A percentile compares a stretch with the other conserved stretches of the same genome.
Conservation (phyloP, 306 rosid genomes). For the Heteromeles arbutifolia region DNA sequence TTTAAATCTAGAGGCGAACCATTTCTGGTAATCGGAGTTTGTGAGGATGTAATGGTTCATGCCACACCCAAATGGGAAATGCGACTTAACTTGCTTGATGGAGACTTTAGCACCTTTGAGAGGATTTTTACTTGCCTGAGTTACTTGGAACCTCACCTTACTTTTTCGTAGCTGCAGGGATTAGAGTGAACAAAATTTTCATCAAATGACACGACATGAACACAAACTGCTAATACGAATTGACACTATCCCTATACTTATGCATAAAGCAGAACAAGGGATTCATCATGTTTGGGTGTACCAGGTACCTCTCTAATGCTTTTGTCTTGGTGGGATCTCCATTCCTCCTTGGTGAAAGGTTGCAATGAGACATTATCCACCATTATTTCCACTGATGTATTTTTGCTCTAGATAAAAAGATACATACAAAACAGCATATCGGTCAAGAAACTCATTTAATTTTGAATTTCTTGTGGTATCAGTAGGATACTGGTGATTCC, state of each 20-base stretch:
- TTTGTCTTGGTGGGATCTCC: slow-evolving; percentile 61
- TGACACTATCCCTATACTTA: background rate
- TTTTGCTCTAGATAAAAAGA: slow-evolving; percentile 33
- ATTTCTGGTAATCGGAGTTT: slow-evolving; percentile 41
- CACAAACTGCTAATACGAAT: background rate
- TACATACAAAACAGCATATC: background rate
- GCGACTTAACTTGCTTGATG: slow-evolving; percentile 28
- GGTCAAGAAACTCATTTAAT: background rate
- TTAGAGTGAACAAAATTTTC: background rate
- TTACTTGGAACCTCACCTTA: slow-evolving; percentile 44
- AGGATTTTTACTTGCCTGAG: slow-evolving; percentile 27
- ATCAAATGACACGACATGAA: background rate
- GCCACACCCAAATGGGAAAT: slow-evolving; percentile 61
- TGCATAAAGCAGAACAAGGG: background rate
- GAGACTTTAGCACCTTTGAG: slow-evolving; percentile 35
- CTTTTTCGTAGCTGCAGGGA: slow-evolving; percentile 50
- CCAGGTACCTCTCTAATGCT: slow-evolving; percentile 52
- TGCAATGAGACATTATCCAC: slow-evolving; percentile 55
- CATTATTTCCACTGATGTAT: slow-evolving; percentile 48
- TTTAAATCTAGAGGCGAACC: slow-evolving; percentile 60
- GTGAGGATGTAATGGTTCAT: slow-evolving; percentile 50
- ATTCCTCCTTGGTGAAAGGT: slow-evolving; percentile 56
- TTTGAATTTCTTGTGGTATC: background rate
- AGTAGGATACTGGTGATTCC: background rate
- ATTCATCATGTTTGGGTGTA: background rate